Evolutionary conservation across 257 asterid genomes (phyloP).

Genomic region (Mitragyna speciosa): DNA sequence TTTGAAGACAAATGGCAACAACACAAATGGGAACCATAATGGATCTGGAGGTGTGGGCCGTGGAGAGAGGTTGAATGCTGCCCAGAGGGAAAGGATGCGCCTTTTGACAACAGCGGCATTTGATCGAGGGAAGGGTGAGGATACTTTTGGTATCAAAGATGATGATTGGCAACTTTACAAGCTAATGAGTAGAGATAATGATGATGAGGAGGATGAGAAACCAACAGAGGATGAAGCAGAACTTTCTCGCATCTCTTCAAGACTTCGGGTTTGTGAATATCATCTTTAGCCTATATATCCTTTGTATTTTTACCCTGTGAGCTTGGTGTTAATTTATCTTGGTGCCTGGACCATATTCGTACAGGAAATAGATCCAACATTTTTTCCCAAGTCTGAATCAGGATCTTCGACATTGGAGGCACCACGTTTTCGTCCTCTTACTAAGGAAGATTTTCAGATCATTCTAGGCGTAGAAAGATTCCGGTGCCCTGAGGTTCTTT

Average conservation of each 20-base stretch:
- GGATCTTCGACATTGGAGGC: constrained; percentile 66
- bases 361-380: constrained; percentile 92
- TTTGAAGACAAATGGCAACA: constrained; percentile 69
- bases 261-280: constrained; percentile 62
- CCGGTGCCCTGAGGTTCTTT: constrained; percentile 86
- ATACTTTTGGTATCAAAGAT: constrained; percentile 85
- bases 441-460: constrained; percentile 89
- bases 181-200: constrained; percentile 89
- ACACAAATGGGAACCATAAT: constrained; percentile 69
- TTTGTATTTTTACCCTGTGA: background rate
- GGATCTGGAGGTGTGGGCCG: constrained; percentile 94
- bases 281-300: too few relatives aligned
- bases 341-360: constrained; percentile 5
- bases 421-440: constrained; percentile 73
- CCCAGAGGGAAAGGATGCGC: constrained; percentile 98
- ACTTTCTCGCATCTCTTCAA: constrained; percentile 75
- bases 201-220: constrained; percentile 69
- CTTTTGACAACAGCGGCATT: constrained; percentile 97
- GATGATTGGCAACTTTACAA: constrained; percentile 99
- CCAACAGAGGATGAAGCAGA: constrained; percentile 81
- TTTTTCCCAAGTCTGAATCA: constrained; percentile 57
- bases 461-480: constrained; percentile 85
- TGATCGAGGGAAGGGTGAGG: constrained; percentile 99
- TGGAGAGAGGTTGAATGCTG: constrained; percentile 86
- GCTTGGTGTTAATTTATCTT: background rate